phyloP scores from a whole-genome alignment of 306 rosid species.

The Acacia acuminata region DNA sequence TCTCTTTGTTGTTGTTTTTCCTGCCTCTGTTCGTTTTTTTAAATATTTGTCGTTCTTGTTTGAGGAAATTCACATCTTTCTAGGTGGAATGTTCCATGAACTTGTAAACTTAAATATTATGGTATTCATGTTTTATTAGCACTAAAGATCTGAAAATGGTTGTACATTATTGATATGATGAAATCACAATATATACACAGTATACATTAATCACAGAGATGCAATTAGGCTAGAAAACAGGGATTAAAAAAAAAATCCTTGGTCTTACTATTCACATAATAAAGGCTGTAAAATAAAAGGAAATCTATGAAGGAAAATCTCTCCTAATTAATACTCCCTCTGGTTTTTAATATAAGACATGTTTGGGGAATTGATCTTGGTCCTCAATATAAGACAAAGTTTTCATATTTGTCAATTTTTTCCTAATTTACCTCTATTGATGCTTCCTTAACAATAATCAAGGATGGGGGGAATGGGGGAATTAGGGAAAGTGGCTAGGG shows the following conservation, averaged over 20 bases:
- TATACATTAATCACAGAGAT: background rate
- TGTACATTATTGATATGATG: background rate
- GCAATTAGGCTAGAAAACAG: background rate
- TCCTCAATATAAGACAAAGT: too few relatives aligned
- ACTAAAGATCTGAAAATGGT: background rate
- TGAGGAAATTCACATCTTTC: conserved; percentile 19
- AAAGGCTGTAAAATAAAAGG: background rate
- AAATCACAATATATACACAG: background rate
- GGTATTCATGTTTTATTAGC: background rate
- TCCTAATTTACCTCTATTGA: too few relatives aligned
- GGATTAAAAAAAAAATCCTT: background rate
- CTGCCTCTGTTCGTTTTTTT: background rate
- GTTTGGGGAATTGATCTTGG: too few relatives aligned
- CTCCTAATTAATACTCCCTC: background rate
- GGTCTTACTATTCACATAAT: background rate
- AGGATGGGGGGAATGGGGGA: too few relatives aligned
- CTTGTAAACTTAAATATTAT: conserved; percentile 21
- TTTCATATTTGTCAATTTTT: too few relatives aligned
- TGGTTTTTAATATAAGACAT: too few relatives aligned
- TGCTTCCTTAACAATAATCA: too few relatives aligned
- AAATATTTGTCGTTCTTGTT: background rate
- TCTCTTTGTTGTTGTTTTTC: background rate
- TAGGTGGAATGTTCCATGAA: background rate
- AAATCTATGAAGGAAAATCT: background rate
- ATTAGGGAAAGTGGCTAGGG: too few relatives aligned